Conservation (phyloP, 371 early-diverging fungal species). For the Lichtheimia hyalospora region DNA sequence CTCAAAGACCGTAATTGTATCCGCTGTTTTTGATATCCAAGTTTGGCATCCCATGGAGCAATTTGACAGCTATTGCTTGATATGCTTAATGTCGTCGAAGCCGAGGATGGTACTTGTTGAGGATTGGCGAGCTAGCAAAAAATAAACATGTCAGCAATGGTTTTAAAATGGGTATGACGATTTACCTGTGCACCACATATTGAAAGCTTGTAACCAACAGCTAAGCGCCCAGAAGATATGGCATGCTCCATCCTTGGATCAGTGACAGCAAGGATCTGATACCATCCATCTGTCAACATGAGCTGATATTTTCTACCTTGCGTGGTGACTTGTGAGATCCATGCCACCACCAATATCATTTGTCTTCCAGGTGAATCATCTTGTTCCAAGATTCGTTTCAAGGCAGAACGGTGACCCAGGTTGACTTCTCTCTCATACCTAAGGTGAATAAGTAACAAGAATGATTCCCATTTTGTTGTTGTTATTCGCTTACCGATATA, state of each 20-base stretch:
- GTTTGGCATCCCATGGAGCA: constrained; percentile 68
- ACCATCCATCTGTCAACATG: constrained; percentile 83
- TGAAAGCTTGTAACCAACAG: constrained; percentile 67
- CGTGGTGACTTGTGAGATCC: constrained; percentile 19
- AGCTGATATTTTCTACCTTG: constrained; percentile 19
- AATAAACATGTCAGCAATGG: not conserved
- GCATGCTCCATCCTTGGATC: constrained; percentile 58
- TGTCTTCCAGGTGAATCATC: constrained; percentile 60
- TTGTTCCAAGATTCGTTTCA: constrained; percentile 70
- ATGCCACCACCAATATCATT: constrained; percentile 72
- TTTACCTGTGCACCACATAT: constrained; percentile 66
- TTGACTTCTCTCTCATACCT: constrained; percentile 77
- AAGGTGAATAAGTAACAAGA: not conserved
- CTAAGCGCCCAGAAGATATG: constrained; percentile 40
- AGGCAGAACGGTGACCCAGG: constrained; percentile 62
- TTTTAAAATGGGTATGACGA: not conserved
- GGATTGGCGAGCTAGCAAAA: not conserved
- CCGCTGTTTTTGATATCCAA: constrained; percentile 59
- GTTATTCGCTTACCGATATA: constrained; percentile 50
- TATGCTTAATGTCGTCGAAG: constrained; percentile 36
- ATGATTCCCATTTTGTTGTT: not conserved
- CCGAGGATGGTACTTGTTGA: not conserved
- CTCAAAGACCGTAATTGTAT: constrained; percentile 42
- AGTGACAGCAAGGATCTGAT: constrained; percentile 55
- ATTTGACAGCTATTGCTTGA: constrained; percentile 62